These are phyloP conservation scores for Rhododendron simsii DNA, from an alignment of 148 eudicot species.

Conservation along the genomic window DNA sequence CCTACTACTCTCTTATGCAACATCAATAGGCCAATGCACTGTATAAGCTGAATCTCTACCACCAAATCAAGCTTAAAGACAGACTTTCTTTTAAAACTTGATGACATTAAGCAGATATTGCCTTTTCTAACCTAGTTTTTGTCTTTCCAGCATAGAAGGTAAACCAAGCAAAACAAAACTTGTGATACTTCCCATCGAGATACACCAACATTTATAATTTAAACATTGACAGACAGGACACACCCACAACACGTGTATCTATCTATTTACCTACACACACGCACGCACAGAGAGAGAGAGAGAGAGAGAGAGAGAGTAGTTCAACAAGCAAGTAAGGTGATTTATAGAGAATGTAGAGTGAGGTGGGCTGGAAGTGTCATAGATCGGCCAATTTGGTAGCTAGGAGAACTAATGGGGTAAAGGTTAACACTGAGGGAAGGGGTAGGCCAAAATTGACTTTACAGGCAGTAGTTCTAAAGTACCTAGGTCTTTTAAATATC, in stretches of 20 bases:
- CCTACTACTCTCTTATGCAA: neutral
- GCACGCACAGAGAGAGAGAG: neutral
- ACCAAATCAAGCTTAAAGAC: neutral
- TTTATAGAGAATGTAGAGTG: neutral
- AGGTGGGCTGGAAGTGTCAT: neutral
- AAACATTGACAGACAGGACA: neutral
- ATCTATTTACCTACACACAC: neutral
- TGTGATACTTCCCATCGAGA: neutral
- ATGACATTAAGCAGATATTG: neutral
- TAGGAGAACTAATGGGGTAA: neutral
- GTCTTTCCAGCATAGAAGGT: neutral
- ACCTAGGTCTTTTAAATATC: neutral
- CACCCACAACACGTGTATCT: neutral
- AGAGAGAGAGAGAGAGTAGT: neutral
- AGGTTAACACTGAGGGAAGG: neutral
- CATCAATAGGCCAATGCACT: neutral
- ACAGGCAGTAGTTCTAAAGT: neutral
- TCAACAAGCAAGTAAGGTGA: neutral
- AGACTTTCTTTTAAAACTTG: neutral
- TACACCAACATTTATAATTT: neutral
- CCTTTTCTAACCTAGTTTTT: neutral
- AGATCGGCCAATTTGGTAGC: neutral
- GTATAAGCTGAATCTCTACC: neutral
- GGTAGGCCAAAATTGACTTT: neutral
- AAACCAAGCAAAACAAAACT: slow-evolving; percentile 3